Base-by-base conservation (phyloP, 2,329 filamentous ascomycete genomes). In the Neonectria punicea region DNA sequence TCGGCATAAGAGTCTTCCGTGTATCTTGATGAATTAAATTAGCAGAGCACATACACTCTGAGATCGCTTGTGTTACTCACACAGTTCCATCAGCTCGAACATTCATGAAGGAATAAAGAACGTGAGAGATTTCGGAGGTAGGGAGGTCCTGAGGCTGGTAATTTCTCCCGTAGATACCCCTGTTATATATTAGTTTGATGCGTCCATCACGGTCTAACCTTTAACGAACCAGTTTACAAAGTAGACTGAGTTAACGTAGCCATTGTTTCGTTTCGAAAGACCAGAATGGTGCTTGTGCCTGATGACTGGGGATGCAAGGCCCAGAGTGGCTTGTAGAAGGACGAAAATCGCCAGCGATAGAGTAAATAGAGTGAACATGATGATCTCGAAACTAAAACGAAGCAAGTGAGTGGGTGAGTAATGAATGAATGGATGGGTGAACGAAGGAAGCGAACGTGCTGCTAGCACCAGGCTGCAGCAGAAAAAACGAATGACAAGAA, bases 91-190 rank as follows among this genome's bases (percentile, higher is more conserved):
- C 87, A 0, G 86, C 77, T 9, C 84, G 83, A 18, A 97, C 79
- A 74, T 97, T 94, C 73, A 93, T 91, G 78, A 97, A 97, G 2
- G 93, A 86, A 74, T 88, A 97, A 2, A 97, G 84, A 2, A 97
- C 83, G 72, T 96, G 92, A 0, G 91, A 95, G 56, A 97, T 81
- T 67, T 93, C 7, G 83, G 2, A 83, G 2, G 84, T 87, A 0
- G 91, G 91, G 9, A 97, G 84, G 70, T 93, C 84, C 56, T 90
- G 85, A 0, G 92, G 91, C 61, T 92, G 86, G 76, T 91, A 93
- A 70, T 92, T 88, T 56, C 93, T 87, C 25, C 82, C 91, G 75
- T 97, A 96, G 61, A 94, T 92, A 46, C 87, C 90, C 91, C 85
- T 86, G 20, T 6, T 22, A 3, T 2, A 39, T 53, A 18, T 65